phyloP scores from a whole-genome alignment of 257 asterid genomes.

The Penstemon barbatus region DNA sequence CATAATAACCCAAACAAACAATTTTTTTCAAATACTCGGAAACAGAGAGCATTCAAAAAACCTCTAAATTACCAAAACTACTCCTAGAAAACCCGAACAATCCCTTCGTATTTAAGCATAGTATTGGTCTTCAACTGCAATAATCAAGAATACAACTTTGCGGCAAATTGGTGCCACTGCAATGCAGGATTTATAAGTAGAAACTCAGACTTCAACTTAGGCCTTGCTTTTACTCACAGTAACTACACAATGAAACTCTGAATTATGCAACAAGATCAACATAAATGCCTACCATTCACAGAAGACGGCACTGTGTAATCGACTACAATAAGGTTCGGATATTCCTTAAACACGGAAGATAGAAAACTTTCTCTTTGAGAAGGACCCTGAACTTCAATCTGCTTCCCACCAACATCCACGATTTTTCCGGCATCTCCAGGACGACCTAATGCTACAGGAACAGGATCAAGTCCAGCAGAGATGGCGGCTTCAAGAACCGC shows the following conservation, averaged over 20 bases:
- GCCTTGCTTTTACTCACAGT: background rate
- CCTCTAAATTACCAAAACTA: no score
- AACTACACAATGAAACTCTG: background rate
- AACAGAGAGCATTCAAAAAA: no score
- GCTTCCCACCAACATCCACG: constrained; percentile 63
- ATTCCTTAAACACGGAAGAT: constrained; percentile 50
- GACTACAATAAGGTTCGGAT: constrained; percentile 70
- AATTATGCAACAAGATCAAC: background rate
- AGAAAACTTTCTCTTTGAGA: constrained; percentile 59
- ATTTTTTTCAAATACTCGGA: no score
- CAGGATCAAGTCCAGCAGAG: constrained; percentile 80
- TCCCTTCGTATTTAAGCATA: no score
- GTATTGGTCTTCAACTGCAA: no score
- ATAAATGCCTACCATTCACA: constrained; percentile 64
- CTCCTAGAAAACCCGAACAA: no score
- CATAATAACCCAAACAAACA: no score
- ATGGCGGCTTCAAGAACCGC: constrained; percentile 92
- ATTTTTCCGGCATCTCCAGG: constrained; percentile 67
- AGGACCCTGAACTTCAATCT: constrained; percentile 68
- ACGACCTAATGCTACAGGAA: constrained; percentile 76
- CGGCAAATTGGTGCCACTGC: no score
- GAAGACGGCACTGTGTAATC: constrained; percentile 85
- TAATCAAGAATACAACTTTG: no score
- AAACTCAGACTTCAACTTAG: no score
- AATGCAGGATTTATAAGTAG: no score